These are phyloP conservation scores for Neofusicoccum sp. DNA, from an alignment of 2,329 filamentous ascomycete species.

Conservation along the genomic window DNA sequence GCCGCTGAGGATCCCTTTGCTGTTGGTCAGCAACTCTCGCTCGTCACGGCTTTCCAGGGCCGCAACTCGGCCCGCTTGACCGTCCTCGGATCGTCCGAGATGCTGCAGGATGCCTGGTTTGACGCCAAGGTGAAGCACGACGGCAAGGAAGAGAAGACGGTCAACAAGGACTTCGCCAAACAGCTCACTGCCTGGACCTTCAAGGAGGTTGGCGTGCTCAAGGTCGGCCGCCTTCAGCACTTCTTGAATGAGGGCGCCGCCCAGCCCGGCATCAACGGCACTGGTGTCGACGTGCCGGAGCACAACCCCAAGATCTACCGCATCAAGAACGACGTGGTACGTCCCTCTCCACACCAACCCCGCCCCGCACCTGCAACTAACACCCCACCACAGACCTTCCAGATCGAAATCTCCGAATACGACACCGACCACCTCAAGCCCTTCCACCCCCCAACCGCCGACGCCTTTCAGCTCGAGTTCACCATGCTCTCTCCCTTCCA, in stretches of 20 bases:
- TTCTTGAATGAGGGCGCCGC: constrained; percentile 56
- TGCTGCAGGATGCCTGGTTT: constrained; percentile 88
- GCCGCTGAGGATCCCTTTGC: constrained; percentile 82
- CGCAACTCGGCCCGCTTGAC: constrained; percentile 91
- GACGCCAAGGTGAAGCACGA: constrained; percentile 70
- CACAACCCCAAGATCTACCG: constrained; percentile 87
- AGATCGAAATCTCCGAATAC: constrained; percentile 88
- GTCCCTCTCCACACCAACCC: constrained; percentile 46
- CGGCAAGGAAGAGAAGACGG: constrained; percentile 64
- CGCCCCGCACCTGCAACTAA: constrained; percentile 29
- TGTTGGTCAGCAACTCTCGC: constrained; percentile 77
- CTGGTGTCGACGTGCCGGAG: constrained; percentile 43
- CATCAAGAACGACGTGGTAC: constrained; percentile 93
- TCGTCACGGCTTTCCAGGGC: constrained; percentile 86
- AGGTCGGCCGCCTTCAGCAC: constrained; percentile 82
- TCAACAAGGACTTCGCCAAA: constrained; percentile 84
- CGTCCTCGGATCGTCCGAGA: constrained; percentile 82
- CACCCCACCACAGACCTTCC: constrained; percentile 65
- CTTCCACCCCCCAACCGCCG: constrained; percentile 69
- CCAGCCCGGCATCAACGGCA: constrained; percentile 41
- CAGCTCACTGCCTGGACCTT: constrained; percentile 93
- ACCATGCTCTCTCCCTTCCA: constrained; percentile 98
- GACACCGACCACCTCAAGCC: constrained; percentile 72
- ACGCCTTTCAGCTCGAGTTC: constrained; percentile 91
- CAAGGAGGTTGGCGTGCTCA: constrained; percentile 87